Evolutionary conservation across 176 grass and related monocot species (phyloP).

Genomic region (Oropetium thomaeum): DNA sequence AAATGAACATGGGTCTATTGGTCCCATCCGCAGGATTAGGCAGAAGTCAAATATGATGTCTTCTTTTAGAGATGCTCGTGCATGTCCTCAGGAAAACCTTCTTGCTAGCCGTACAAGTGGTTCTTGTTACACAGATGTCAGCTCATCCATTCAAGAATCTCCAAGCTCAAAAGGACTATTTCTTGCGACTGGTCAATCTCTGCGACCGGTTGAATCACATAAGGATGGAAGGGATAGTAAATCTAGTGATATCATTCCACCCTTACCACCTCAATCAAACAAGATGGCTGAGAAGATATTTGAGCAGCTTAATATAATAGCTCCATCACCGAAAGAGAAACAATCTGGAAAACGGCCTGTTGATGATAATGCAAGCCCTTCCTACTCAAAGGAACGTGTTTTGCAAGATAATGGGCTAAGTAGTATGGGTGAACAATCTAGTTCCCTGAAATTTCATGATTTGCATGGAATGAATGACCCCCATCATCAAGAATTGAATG

Average conservation of each 20-base stretch:
- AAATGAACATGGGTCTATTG: constrained; percentile 62
- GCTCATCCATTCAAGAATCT: constrained; percentile 33
- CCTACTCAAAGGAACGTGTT: constrained; percentile 22
- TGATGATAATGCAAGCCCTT: constrained; percentile 7
- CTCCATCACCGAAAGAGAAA: constrained; percentile 53
- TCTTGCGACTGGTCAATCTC: constrained; percentile 39
- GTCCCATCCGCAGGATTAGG: constrained; percentile 81
- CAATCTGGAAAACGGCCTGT: constrained; percentile 22
- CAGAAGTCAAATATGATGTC: constrained; percentile 67
- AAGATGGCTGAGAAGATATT: constrained; percentile 83
- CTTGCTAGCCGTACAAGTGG: constrained; percentile 29
- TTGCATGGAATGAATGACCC: constrained; percentile 21
- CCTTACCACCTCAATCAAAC: constrained; percentile 49
- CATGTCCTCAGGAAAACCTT: constrained; percentile 43
- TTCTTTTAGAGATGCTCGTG: constrained; percentile 40
- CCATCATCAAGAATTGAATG: constrained; percentile 28
- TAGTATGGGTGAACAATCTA: constrained; percentile 11
- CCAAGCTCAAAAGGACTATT: constrained; percentile 32
- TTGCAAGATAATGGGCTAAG: constrained; percentile 32
- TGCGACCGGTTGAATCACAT: constrained; percentile 3
- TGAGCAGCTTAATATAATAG: constrained; percentile 73
- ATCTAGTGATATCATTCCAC: constrained; percentile 37
- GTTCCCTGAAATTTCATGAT: constrained; percentile 38
- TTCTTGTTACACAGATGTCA: constrained; percentile 40
- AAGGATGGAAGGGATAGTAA: constrained; percentile 35